These are phyloP conservation scores for Wickerhamiella pararugosa DNA, from an alignment of 1,139 yeast species.

Conservation along the genomic window DNA sequence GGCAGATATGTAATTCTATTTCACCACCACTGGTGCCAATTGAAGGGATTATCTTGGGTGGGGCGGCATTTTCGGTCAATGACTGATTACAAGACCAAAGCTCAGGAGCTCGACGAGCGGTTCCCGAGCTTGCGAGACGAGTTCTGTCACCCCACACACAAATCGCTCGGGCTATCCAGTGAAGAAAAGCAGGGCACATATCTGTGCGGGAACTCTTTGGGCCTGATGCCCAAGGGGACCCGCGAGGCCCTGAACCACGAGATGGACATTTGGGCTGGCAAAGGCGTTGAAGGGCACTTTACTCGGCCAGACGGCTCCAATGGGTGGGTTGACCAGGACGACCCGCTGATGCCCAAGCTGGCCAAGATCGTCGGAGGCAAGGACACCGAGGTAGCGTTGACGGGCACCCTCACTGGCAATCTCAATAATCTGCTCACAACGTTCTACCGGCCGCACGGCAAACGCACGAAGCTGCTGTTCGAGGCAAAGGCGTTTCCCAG, in stretches of 20 bases:
- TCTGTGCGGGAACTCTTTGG: conserved; percentile 83
- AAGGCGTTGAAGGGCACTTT: conserved; percentile 81
- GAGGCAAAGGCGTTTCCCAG: conserved; percentile 87
- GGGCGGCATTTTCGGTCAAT: too few species aligned
- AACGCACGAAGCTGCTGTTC: conserved; percentile 54
- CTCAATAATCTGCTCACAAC: conserved; percentile 58
- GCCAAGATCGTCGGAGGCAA: conserved; percentile 56
- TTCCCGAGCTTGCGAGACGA: conserved; percentile 29
- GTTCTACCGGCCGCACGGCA: conserved; percentile 56
- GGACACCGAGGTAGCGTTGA: conserved; percentile 57
- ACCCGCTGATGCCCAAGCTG: conserved; percentile 52
- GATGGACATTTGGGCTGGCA: conserved; percentile 61
- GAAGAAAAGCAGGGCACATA: conserved; percentile 33
- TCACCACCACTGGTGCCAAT: too few species aligned
- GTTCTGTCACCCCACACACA: conserved; percentile 47
- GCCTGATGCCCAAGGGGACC: conserved; percentile 65
- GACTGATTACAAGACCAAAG: conserved; percentile 9
- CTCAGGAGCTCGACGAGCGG: conserved; percentile 24
- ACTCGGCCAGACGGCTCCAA: conserved; percentile 36
- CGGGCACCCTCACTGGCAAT: conserved; percentile 78
- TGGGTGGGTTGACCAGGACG: conserved; percentile 71
- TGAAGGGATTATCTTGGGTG: too few species aligned
- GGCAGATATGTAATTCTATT: too few species aligned
- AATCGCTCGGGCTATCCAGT: conserved; percentile 25
- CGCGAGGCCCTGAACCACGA: conserved; percentile 46